These are phyloP conservation scores for Exophiala sideris DNA, from an alignment of 2,329 filamentous ascomycete genomes.

Conservation along the genomic window DNA sequence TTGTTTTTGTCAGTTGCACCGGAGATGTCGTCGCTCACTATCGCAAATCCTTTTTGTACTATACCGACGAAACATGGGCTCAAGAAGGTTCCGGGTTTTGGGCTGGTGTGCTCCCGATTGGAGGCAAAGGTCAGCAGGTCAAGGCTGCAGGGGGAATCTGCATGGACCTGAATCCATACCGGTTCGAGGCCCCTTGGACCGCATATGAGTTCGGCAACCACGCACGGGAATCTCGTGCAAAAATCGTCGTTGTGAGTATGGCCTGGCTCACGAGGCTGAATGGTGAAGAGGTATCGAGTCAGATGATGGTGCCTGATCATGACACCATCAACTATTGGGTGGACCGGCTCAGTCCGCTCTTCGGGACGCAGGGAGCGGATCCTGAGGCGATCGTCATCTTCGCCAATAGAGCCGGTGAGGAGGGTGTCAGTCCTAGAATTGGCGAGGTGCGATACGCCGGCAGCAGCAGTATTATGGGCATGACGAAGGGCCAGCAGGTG, in stretches of 20 bases:
- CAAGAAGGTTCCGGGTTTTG: conserved; percentile 45
- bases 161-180: conserved; percentile 61
- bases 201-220: conserved; percentile 60
- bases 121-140: conserved; percentile 29
- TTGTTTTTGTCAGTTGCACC: conserved; percentile 54
- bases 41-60: conserved; percentile 64
- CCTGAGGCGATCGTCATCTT: conserved; percentile 44
- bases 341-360: conserved; percentile 54
- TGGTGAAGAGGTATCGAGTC: conserved; percentile 45
- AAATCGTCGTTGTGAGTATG: conserved; percentile 59
- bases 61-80: conserved; percentile 65
- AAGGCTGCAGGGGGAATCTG: conserved; percentile 49
- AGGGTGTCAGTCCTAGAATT: conserved; percentile 35
- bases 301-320: conserved; percentile 50
- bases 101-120: conserved; percentile 31
- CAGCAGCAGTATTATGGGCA: conserved; percentile 44
- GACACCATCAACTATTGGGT: conserved; percentile 64
- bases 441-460: conserved; percentile 46
- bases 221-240: conserved; percentile 47
- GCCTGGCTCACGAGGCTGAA: conserved; percentile 58
- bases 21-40: conserved; percentile 59
- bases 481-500: conserved; percentile 34
- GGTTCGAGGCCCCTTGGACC: conserved; percentile 56
- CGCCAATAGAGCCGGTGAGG: conserved; percentile 46
- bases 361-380: conserved; percentile 30